These are phyloP conservation scores for Argentina anserina DNA, from an alignment of 306 rosid genomes.

Conservation along the genomic window DNA sequence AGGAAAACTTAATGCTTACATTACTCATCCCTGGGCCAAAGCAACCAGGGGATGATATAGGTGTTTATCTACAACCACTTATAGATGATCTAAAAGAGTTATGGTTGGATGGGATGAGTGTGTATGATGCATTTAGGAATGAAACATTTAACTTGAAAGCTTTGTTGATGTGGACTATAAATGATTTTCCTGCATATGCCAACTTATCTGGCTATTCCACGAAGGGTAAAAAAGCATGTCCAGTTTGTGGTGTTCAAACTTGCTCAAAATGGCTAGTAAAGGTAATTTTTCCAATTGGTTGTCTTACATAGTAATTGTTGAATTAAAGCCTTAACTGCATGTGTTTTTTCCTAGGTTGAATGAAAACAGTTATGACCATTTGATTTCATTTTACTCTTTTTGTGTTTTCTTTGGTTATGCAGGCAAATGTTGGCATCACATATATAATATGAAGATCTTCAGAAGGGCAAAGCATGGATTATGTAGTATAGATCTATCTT, in stretches of 20 bases:
- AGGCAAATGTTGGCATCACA: too few relatives aligned
- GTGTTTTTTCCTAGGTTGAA: too few relatives aligned
- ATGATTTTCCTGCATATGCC: neutral
- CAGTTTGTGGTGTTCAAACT: too few relatives aligned
- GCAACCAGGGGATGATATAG: neutral
- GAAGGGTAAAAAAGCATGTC: neutral
- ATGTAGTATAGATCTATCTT: too few relatives aligned
- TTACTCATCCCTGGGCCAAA: neutral
- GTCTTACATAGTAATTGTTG: too few relatives aligned
- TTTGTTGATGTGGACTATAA: constrained; percentile 1
- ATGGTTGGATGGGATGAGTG: neutral
- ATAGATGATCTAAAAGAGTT: neutral
- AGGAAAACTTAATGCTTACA: neutral
- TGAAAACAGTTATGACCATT: too few relatives aligned
- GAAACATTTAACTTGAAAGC: neutral
- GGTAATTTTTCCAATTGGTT: neutral
- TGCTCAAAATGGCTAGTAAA: too few relatives aligned
- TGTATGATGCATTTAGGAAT: neutral
- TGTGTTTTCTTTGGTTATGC: too few relatives aligned
- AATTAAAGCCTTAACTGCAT: neutral
- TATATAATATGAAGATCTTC: too few relatives aligned
- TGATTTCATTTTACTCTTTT: too few relatives aligned
- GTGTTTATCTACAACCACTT: neutral
- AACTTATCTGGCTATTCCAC: constrained; percentile 1
- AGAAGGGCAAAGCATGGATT: too few relatives aligned